These are phyloP conservation scores for Epipyxis sp. DNA, from an alignment of 108 stramenopile genomes.

Conservation along the genomic window DNA sequence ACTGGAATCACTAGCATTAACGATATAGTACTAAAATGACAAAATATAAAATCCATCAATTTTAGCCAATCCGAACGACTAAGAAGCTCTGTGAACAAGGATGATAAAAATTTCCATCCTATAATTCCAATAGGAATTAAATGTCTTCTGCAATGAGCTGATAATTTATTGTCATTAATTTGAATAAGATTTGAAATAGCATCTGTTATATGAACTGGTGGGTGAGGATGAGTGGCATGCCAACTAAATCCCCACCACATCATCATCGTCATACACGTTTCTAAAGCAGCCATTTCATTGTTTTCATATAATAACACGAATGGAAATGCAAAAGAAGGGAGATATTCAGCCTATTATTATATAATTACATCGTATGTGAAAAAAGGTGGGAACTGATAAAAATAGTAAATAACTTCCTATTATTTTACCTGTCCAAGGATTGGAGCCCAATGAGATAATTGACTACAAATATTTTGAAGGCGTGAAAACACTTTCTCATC, in stretches of 20 bases:
- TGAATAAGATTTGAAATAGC: constrained; percentile 32
- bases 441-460: constrained; percentile 42
- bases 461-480: constrained; percentile 21
- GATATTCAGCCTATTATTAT: constrained; percentile 37
- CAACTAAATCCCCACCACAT: constrained; percentile 37
- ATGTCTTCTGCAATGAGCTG: constrained; percentile 23
- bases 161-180: constrained; percentile 28
- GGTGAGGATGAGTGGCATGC: constrained; percentile 42
- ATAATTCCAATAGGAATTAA: background rate
- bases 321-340: constrained; percentile 48
- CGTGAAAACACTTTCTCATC: constrained; percentile 27
- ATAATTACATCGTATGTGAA: too few relatives aligned
- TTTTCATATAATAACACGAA: constrained; percentile 37
- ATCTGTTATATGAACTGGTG: constrained; percentile 36
- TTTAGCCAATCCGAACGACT: constrained; percentile 37
- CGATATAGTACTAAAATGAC: background rate
- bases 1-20: background rate
- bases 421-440: constrained; percentile 40
- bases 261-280: constrained; percentile 40
- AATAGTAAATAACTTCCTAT: too few relatives aligned
- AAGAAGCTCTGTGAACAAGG: constrained; percentile 37
- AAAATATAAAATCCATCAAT: constrained; percentile 40
- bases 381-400: too few relatives aligned
- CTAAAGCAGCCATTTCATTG: constrained; percentile 44
- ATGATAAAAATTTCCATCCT: constrained; percentile 40